Evolutionary conservation across 1,139 yeast genomes (phyloP).

Genomic region (Suhomyces terraborum): DNA sequence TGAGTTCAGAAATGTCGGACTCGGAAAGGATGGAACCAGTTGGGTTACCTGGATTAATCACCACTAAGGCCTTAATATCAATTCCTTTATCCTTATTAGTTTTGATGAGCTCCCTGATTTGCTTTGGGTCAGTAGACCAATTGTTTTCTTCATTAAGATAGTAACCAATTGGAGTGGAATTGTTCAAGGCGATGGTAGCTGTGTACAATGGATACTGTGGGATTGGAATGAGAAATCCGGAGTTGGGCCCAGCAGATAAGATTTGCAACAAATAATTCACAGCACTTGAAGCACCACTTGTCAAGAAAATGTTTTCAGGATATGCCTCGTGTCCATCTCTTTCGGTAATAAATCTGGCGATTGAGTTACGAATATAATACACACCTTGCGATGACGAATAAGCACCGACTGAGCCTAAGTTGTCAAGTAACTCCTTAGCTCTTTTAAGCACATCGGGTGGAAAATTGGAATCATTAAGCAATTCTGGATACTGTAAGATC

Average conservation of each 20-base stretch:
- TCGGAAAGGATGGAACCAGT: constrained; percentile 80
- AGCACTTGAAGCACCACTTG: constrained; percentile 93
- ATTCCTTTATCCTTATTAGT: constrained; percentile 57
- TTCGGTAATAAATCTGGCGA: constrained; percentile 73
- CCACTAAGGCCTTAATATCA: constrained; percentile 77
- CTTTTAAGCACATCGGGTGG: constrained; percentile 75
- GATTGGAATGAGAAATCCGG: constrained; percentile 91
- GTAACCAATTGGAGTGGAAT: constrained; percentile 85
- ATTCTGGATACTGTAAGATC: constrained; percentile 78
- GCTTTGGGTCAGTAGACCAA: constrained; percentile 81
- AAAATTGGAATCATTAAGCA: constrained; percentile 49
- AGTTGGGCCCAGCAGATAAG: constrained; percentile 61
- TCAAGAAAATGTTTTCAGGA: constrained; percentile 75
- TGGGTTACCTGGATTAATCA: constrained; percentile 97
- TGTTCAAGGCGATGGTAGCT: constrained; percentile 81
- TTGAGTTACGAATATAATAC: constrained; percentile 64
- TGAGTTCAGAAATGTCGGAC: constrained; percentile 67
- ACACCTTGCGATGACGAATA: constrained; percentile 94
- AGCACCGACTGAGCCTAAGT: constrained; percentile 87
- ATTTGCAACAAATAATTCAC: constrained; percentile 75
- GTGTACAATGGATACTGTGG: constrained; percentile 98
- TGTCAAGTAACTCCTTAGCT: constrained; percentile 59
- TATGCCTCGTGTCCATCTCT: constrained; percentile 66
- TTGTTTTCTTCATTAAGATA: constrained; percentile 73
- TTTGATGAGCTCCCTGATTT: constrained; percentile 58